Evolutionary conservation across 108 stramenopile species (phyloP).

Genomic region (Heterococcus sp.): DNA sequence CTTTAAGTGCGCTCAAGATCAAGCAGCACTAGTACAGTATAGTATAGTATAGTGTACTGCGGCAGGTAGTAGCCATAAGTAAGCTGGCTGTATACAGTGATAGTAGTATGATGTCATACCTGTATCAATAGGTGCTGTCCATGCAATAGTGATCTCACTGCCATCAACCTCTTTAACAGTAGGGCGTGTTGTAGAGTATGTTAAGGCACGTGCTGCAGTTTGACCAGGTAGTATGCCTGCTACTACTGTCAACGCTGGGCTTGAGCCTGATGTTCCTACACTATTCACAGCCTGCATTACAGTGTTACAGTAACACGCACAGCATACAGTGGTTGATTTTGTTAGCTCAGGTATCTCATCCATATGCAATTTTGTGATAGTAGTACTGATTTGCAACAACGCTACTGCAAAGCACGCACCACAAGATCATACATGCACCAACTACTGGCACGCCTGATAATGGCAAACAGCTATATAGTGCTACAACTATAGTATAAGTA

Average conservation of each 20-base stretch:
- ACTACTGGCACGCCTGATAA: too few relatives aligned
- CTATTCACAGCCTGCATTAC: slow-evolving; percentile 70
- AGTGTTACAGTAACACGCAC: slow-evolving; percentile 13
- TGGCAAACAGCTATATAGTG: not conserved
- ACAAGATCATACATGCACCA: not conserved
- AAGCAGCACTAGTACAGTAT: not conserved
- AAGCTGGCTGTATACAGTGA: not conserved
- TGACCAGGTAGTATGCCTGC: slow-evolving; percentile 63
- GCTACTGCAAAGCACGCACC: not conserved
- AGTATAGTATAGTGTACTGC: not conserved
- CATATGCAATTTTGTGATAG: not conserved
- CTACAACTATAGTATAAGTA: not conserved
- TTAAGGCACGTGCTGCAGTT: not conserved
- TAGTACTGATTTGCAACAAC: not conserved
- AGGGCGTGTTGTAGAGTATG: slow-evolving; percentile 46
- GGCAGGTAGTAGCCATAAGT: not conserved
- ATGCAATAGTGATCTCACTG: slow-evolving; percentile 56
- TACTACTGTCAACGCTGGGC: slow-evolving; percentile 64
- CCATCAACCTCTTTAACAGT: slow-evolving; percentile 59
- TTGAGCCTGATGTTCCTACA: slow-evolving; percentile 61
- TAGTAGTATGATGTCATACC: not conserved
- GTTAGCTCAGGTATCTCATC: not conserved
- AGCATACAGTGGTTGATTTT: not conserved
- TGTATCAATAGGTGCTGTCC: slow-evolving; percentile 58
- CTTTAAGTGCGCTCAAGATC: not conserved